A percentile compares a stretch with the other conserved stretches of the same genome.
Evolutionary conservation across 768 basidiomycete genomes (phyloP).

Genomic region (Dioszegia aurantiaca): DNA sequence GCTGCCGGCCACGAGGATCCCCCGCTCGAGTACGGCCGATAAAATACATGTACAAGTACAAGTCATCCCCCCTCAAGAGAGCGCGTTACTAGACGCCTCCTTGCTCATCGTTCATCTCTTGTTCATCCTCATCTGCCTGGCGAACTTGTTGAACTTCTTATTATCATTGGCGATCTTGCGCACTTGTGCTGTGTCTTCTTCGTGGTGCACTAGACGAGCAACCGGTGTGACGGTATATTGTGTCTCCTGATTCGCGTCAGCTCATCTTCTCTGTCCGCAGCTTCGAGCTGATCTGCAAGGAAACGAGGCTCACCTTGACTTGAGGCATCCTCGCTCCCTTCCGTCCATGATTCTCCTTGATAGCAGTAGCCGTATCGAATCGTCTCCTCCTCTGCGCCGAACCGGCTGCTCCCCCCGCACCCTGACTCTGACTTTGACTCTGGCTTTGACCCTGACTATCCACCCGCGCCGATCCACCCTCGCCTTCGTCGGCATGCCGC

Average conservation of each 20-base stretch:
- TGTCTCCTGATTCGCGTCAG: slow-evolving; percentile 27
- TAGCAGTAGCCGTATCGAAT: slow-evolving; percentile 34
- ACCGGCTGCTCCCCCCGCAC: neutral
- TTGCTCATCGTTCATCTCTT: slow-evolving; percentile 4
- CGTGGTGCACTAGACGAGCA: slow-evolving; percentile 27
- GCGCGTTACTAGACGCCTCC: no score
- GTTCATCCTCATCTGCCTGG: slow-evolving; percentile 34
- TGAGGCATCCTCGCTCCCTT: slow-evolving; percentile 36
- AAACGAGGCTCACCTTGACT: slow-evolving; percentile 34
- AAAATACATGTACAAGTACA: slow-evolving; percentile 7
- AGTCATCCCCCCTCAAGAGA: no score
- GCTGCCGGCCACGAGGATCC: no score
- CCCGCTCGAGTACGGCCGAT: no score
- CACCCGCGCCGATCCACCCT: neutral
- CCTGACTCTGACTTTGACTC: slow-evolving; percentile 7
- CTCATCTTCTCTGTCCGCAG: no score
- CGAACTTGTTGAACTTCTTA: slow-evolving; percentile 46
- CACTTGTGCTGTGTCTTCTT: slow-evolving; percentile 34
- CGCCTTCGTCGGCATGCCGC: slow-evolving; percentile 17
- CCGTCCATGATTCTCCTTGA: slow-evolving; percentile 39
- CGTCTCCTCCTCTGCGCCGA: slow-evolving; percentile 17
- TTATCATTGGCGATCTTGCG: slow-evolving; percentile 39
- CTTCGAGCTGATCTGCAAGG: no score
- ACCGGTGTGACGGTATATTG: slow-evolving; percentile 44
- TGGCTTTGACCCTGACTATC: slow-evolving; percentile 11